phyloP scores from a whole-genome alignment of 2,329 filamentous ascomycete genomes.

The Juglanconis oblonga region DNA sequence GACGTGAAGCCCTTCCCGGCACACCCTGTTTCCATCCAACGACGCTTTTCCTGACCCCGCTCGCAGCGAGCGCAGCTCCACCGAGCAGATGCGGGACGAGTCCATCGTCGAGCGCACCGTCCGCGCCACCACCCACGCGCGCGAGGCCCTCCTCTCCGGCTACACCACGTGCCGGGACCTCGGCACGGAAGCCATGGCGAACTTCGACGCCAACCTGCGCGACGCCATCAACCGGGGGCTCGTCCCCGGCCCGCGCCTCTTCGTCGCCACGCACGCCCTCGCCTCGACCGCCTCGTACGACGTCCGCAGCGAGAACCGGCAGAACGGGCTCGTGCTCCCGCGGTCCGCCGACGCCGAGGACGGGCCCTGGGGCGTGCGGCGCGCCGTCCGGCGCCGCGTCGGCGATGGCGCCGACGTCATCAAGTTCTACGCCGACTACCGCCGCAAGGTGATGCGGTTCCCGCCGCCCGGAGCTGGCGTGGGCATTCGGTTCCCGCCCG shows the following conservation, averaged over 20 bases:
- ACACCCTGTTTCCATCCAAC: slow-evolving; percentile 2
- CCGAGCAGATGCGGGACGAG: slow-evolving; percentile 55
- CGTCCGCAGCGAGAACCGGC: slow-evolving; percentile 43
- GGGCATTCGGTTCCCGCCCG: slow-evolving; percentile 33
- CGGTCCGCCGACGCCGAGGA: slow-evolving; percentile 43
- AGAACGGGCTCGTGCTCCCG: slow-evolving; percentile 30
- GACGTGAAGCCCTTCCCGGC: background rate
- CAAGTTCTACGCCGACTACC: slow-evolving; percentile 50
- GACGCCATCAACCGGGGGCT: slow-evolving; percentile 54
- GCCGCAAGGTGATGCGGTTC: slow-evolving; percentile 41
- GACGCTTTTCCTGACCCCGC: background rate
- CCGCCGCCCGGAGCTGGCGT: slow-evolving; percentile 26
- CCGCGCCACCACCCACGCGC: slow-evolving; percentile 51
- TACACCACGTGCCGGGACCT: slow-evolving; percentile 59
- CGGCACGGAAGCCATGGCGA: slow-evolving; percentile 49
- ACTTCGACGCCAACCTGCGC: slow-evolving; percentile 48
- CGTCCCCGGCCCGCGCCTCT: slow-evolving; percentile 51
- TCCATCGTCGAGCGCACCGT: slow-evolving; percentile 55
- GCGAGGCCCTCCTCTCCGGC: slow-evolving; percentile 51
- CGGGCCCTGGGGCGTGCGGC: slow-evolving; percentile 42
- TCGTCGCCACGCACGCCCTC: slow-evolving; percentile 51
- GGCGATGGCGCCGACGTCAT: slow-evolving; percentile 48
- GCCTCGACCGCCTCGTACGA: slow-evolving; percentile 50
- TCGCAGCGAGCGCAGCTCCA: slow-evolving; percentile 35
- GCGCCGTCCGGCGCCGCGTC: slow-evolving; percentile 43